Evolutionary conservation across 768 basidiomycete genomes (phyloP).

Genomic region (Agrocybe pediades): DNA sequence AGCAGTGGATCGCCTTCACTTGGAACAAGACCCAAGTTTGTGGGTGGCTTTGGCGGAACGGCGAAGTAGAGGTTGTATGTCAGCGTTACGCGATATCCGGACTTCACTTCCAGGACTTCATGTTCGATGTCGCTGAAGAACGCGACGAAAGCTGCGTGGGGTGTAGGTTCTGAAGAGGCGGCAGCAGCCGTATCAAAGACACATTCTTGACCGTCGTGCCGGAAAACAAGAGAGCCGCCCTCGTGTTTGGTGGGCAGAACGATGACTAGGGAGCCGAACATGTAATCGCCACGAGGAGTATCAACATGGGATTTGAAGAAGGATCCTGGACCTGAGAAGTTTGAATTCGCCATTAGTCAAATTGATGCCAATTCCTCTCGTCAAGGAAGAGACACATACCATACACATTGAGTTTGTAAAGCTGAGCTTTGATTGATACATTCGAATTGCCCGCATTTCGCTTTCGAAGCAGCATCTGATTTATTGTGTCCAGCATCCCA

Average conservation of each 20-base stretch:
- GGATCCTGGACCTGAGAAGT: too few species aligned
- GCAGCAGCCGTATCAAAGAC: too few species aligned
- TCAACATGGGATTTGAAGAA: too few species aligned
- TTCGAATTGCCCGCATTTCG: too few species aligned
- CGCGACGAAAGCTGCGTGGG: constrained; percentile 29
- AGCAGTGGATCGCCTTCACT: background rate
- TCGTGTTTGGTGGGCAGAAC: constrained; percentile 48
- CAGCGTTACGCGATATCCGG: constrained; percentile 40
- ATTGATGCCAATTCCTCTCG: too few species aligned
- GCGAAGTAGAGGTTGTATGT: constrained; percentile 41
- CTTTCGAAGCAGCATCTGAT: constrained; percentile 19
- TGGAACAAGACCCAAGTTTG: too few species aligned
- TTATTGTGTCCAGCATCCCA: constrained; percentile 24
- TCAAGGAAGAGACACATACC: too few species aligned
- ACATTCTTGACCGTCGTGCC: constrained; percentile 26
- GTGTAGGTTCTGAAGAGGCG: constrained; percentile 4
- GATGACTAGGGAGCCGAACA: constrained; percentile 56
- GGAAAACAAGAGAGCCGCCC: constrained; percentile 44
- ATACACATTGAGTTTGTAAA: too few species aligned
- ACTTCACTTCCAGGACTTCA: constrained; percentile 32
- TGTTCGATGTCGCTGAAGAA: constrained; percentile 42
- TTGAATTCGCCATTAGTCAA: too few species aligned
- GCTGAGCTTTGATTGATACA: too few species aligned
- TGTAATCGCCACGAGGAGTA: constrained; percentile 41
- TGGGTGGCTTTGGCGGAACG: too few species aligned